Evolutionary conservation across 1,284 basidiomycete genomes (phyloP), one percentile per base, ranked within the genome.

Genomic region (Papiliotrema fonsecae): DNA sequence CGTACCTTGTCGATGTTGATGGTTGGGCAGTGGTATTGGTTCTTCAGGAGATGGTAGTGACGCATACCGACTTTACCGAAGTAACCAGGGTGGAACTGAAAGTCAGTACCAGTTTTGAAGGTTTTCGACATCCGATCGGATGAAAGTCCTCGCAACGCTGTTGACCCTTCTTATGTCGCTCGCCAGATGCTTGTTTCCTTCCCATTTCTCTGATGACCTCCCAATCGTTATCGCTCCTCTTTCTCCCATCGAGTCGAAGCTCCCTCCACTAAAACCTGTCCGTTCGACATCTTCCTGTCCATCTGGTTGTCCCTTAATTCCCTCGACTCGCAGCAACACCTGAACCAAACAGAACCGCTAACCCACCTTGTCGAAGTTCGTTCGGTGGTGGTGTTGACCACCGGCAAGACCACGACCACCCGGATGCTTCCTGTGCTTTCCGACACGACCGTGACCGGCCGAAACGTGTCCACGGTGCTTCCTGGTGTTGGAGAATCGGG

Each of bases 351-450:
- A n/a, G n/a, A n/a, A n/a, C n/a, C 5, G 30, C 16, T 14, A 37
- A 54, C 61, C 61, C 49, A 69, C 64, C 64, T 76, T 77, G 63
- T 76, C 76, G 54, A 77, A 71, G 70, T 77, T 77, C 69, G 78
- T 81, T 56, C 94, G 82, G 86, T 98, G 96, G 82, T 98, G 94
- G 81, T 97, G 94, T 79, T 86, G 82, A 84, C 96, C 94, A 92
- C 94, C 96, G 80, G 94, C 94, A 71, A 97, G 87, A 97, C 94
- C 94, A 78, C 94, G 89, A 90, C 94, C 94, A 81, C 94, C 94
- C 55, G 96, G 96, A 75, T 96, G 92, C 79, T 98, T 97, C 77
- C 94, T 87, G 85, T 98, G 94, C 84, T 98, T 97, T 69, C 94
- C 96, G 73, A 98, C 87, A 87, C 94, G 93, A 79, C 94, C 94